Percentiles rank a stretch among this genome's conserved stretches.
These are phyloP conservation scores for Lentinula guzmanii DNA, from an alignment of 768 basidiomycete genomes.

Conservation along the genomic window DNA sequence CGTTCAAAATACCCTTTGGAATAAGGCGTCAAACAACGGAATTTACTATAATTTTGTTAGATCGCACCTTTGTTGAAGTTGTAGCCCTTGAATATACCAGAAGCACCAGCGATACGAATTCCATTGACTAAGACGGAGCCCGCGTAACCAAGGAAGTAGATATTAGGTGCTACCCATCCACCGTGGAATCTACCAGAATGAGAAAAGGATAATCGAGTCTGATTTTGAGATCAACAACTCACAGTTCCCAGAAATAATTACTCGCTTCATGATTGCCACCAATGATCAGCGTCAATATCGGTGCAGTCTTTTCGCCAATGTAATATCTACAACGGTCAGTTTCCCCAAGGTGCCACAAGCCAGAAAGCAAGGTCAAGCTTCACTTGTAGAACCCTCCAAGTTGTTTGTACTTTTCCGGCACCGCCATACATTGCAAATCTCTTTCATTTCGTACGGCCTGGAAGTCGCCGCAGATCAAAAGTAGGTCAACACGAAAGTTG, in stretches of 20 bases:
- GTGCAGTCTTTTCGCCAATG: constrained; percentile 73
- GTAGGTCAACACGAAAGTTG: constrained; percentile 68
- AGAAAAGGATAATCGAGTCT: not conserved
- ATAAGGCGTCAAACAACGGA: not conserved
- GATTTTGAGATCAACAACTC: constrained; percentile 21
- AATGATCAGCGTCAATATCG: constrained; percentile 86
- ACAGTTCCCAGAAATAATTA: constrained; percentile 96
- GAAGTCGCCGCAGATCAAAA: constrained; percentile 96
- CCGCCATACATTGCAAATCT: constrained; percentile 88
- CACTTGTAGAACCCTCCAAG: constrained; percentile 84
- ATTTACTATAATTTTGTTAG: not conserved
- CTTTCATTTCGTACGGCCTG: constrained; percentile 82
- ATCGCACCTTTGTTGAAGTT: constrained; percentile 65
- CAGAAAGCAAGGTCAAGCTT: constrained; percentile 14
- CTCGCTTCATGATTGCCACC: constrained; percentile 98
- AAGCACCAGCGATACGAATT: constrained; percentile 81
- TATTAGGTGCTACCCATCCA: constrained; percentile 94
- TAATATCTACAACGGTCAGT: constrained; percentile 61
- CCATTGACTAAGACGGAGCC: constrained; percentile 88
- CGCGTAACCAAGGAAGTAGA: constrained; percentile 92
- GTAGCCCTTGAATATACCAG: constrained; percentile 81
- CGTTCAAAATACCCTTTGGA: constrained; percentile 69
- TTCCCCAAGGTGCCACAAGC: not conserved
- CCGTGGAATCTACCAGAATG: constrained; percentile 72
- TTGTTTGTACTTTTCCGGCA: constrained; percentile 81